Base-by-base conservation (phyloP, 1,139 yeast species). In the Scheffersomyces cryptocercus region DNA sequence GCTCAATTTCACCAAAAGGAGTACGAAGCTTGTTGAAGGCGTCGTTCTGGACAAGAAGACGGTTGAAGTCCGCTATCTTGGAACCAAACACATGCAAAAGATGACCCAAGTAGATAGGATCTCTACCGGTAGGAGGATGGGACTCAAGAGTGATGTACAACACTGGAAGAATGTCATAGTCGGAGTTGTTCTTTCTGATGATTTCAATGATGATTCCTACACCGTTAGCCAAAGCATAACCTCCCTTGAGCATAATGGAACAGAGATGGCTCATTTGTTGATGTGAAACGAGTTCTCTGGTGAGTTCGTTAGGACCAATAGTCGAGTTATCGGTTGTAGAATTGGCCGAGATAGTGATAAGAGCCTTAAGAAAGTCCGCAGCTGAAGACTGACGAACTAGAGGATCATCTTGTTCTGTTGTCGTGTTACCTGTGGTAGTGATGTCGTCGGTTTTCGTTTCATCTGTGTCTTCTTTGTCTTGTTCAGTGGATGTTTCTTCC, bases 151-250 rank as follows among this genome's bases (percentile, higher is more conserved):
- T 88, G 37, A 89, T 88, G 64, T 85, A 85, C 61, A 90, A 76
- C 31, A 93, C 91, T 14, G 96, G 97, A 40, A 89, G 85, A 45
- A 85, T 81, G 67, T 93, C 99, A 63, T 93, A 93, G 64, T 93
- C 99, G 1, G 97, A 88, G 63, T 93, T 95, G 65, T 93, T 93
- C 62, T 93, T 93, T 54, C 99, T 79, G 53, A 95, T 95, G 47
- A 93, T 85, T 64, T 93, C 99, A 60, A 93, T 93, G 43, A 93
- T 85, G 39, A 93, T 90, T 5, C 98, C 97, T 29, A 93, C 99
- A 45, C 98, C 97, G 52, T 93, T 93, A 30, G 96, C 88, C 57
- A 93, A 75, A 4, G 96, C 95, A 37, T 91, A 85, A 4, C 97
- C 97, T 13, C 98, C 98, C 50, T 81, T 71, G 20, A 91, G 74